Evolutionary conservation across 2,329 filamentous ascomycete species (phyloP).

Genomic region (Aspergillus ochraceus): DNA sequence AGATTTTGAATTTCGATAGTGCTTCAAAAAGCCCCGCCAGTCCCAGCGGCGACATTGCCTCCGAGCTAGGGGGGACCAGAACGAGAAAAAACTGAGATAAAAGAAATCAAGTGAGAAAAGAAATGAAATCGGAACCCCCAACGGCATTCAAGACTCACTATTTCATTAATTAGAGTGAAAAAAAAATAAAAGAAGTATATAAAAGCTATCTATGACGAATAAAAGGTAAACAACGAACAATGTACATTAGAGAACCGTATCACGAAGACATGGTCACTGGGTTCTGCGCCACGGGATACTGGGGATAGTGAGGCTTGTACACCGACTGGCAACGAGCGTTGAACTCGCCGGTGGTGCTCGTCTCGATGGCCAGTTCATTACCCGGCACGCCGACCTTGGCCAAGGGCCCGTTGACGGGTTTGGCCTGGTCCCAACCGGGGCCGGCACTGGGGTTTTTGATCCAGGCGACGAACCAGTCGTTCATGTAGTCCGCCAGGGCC

Average conservation of each 20-base stretch:
- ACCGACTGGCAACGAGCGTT: slow-evolving; percentile 22
- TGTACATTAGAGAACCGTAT: not conserved
- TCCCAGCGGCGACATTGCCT: too few relatives aligned
- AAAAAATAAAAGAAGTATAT: not conserved
- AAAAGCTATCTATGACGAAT: not conserved
- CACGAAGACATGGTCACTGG: slow-evolving; percentile 12
- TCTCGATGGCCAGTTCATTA: slow-evolving; percentile 17
- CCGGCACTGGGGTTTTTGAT: slow-evolving; percentile 21
- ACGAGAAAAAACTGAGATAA: too few relatives aligned
- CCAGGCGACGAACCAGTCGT: slow-evolving; percentile 24
- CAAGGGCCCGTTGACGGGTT: slow-evolving; percentile 17
- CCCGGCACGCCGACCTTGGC: slow-evolving; percentile 20
- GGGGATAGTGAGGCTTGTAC: slow-evolving; percentile 18
- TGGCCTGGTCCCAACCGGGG: slow-evolving; percentile 18
- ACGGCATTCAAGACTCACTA: too few relatives aligned
- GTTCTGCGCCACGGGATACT: slow-evolving; percentile 21
- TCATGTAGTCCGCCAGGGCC: slow-evolving; percentile 21
- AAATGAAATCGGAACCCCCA: too few relatives aligned
- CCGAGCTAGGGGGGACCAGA: too few relatives aligned
- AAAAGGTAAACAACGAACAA: not conserved
- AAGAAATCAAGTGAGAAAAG: too few relatives aligned
- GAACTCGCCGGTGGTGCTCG: slow-evolving; percentile 17
- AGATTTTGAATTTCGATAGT: not conserved
- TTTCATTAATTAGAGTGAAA: not conserved
- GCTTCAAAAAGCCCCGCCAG: not conserved